phyloP scores from a whole-genome alignment of 2,329 filamentous ascomycete species.

The Grosmannia huntii region DNA sequence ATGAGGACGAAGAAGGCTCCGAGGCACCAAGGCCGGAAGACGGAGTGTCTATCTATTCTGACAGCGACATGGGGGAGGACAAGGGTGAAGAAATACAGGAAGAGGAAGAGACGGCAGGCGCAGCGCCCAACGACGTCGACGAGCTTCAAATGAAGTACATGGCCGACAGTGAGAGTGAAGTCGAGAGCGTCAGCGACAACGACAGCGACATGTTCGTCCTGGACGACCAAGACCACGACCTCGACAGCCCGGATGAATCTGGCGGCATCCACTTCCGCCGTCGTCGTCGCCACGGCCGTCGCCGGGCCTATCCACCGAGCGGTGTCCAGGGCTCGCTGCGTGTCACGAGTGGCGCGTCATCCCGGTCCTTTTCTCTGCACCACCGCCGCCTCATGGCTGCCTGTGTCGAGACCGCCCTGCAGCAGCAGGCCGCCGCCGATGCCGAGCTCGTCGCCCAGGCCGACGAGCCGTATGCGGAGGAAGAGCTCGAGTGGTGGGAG shows the following conservation, averaged over 20 bases:
- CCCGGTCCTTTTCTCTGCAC: constrained; percentile 2
- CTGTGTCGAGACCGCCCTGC: constrained; percentile 9
- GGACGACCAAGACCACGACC: neutral
- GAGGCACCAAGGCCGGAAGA: constrained; percentile 4
- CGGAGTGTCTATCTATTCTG: neutral
- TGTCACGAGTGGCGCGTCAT: neutral
- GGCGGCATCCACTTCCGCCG: neutral
- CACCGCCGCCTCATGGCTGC: constrained; percentile 9
- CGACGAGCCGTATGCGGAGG: constrained; percentile 4
- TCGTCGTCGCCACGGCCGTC: neutral
- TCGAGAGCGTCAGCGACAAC: constrained; percentile 5
- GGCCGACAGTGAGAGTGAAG: neutral
- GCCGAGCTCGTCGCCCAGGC: constrained; percentile 7
- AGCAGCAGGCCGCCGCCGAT: constrained; percentile 11
- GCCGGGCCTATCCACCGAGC: neutral
- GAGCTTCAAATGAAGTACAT: constrained; percentile 3
- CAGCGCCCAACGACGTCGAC: constrained; percentile 5
- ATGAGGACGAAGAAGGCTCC: constrained; percentile 17
- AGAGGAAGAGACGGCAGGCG: neutral
- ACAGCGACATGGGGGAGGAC: neutral
- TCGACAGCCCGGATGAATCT: neutral
- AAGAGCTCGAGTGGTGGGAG: constrained; percentile 10
- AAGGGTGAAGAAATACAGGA: neutral
- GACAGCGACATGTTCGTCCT: neutral
- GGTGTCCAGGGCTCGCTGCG: neutral